A percentile compares a stretch with the other conserved stretches of the same genome.
These are phyloP conservation scores for Sporothrix pallida DNA, from an alignment of 2,329 filamentous ascomycete genomes.

Conservation along the genomic window DNA sequence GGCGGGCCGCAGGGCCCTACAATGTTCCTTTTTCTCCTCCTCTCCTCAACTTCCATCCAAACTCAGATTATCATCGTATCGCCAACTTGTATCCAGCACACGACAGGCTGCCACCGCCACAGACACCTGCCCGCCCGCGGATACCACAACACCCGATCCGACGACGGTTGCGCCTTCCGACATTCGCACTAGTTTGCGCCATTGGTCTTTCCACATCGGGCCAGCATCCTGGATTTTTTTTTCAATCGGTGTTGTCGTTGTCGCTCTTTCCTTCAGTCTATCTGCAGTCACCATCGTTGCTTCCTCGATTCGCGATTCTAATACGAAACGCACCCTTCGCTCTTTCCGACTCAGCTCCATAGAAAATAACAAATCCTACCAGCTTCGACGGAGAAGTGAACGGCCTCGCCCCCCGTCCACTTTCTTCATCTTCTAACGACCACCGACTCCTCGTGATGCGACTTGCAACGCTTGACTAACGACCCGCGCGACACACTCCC, in stretches of 20 bases:
- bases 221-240: neutral
- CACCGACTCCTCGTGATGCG: conserved; percentile 23
- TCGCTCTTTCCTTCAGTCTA: neutral
- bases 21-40: conserved; percentile 18
- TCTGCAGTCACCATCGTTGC: neutral
- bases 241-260: neutral
- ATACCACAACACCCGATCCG: neutral
- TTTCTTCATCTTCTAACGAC: neutral
- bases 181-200: neutral
- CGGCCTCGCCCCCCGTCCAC: neutral
- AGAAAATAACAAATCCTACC: no score
- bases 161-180: conserved; percentile 17
- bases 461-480: conserved; percentile 9
- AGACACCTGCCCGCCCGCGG: neutral
- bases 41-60: neutral
- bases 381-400: neutral
- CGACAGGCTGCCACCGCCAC: conserved; percentile 15
- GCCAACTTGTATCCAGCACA: conserved; percentile 10
- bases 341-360: neutral
- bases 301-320: neutral
- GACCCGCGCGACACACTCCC: conserved; percentile 22
- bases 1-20: conserved; percentile 22
- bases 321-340: neutral
- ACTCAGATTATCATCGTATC: conserved; percentile 10
- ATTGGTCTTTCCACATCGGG: conserved; percentile 2